A percentile compares a stretch with the other conserved stretches of the same genome.
These are phyloP conservation scores for Volutella citrinella DNA, from an alignment of 2,329 filamentous ascomycete species.

Conservation along the genomic window DNA sequence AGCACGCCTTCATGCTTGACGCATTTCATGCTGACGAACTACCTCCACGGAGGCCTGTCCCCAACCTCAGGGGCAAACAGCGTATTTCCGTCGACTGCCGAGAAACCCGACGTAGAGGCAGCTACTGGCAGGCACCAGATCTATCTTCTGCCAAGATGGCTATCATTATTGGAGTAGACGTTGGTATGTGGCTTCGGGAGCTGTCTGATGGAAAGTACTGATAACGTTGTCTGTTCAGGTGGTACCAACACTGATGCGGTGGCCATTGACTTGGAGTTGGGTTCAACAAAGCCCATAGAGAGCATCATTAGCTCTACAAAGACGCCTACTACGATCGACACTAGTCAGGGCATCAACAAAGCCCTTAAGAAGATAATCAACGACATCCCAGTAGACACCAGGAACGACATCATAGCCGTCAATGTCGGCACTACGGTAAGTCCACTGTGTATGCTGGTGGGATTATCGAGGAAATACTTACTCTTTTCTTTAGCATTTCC, in stretches of 20 bases:
- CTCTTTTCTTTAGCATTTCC: constrained; percentile 32
- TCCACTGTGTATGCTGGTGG: not conserved
- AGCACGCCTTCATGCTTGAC: no score
- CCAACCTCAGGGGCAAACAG: no score
- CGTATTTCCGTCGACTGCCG: no score
- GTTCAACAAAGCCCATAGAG: not conserved
- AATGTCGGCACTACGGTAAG: constrained; percentile 9
- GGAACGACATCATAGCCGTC: constrained; percentile 4
- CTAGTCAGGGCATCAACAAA: constrained; percentile 1
- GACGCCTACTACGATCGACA: constrained; percentile 4
- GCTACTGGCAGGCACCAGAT: not conserved
- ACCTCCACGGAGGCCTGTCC: no score
- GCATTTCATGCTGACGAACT: no score
- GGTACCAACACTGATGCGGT: constrained; percentile 10
- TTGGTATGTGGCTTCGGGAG: constrained; percentile 1
- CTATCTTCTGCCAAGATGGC: constrained; percentile 2
- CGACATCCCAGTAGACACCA: not conserved
- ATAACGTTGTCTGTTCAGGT: not conserved
- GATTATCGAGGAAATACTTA: no score
- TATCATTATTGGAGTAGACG: constrained; percentile 10
- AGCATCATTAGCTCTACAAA: constrained; percentile 6
- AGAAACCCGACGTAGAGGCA: no score
- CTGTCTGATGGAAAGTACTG: not conserved
- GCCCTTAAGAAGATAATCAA: constrained; percentile 1
- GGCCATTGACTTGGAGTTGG: constrained; percentile 5